phyloP scores from a whole-genome alignment of 495 filamentous ascomycete species.

The Neurospora sp. region DNA sequence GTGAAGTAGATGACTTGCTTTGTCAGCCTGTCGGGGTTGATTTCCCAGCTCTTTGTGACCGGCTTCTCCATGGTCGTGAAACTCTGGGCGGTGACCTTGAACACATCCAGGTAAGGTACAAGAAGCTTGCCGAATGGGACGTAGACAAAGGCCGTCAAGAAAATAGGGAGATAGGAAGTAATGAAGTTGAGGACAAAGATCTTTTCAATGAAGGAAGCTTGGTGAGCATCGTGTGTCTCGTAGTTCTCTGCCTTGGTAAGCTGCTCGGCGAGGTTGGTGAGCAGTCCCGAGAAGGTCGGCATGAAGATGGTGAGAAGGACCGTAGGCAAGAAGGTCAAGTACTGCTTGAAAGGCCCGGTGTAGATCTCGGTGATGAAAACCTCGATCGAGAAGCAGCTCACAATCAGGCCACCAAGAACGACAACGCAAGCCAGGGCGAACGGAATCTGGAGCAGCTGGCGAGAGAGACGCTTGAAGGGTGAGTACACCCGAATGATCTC shows the following conservation, averaged over 20 bases:
- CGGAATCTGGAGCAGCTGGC: constrained; percentile 78
- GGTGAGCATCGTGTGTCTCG: constrained; percentile 67
- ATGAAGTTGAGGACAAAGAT: constrained; percentile 96
- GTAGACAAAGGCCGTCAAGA: constrained; percentile 93
- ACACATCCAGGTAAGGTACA: constrained; percentile 83
- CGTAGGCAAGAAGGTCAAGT: constrained; percentile 81
- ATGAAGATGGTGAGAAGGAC: constrained; percentile 70
- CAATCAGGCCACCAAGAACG: constrained; percentile 71
- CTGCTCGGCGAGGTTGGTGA: constrained; percentile 65
- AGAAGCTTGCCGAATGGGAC: constrained; percentile 84
- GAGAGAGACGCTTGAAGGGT: constrained; percentile 59
- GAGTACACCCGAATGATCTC: constrained; percentile 73
- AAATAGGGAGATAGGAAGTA: constrained; percentile 85
- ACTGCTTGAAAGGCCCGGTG: constrained; percentile 74
- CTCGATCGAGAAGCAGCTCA: constrained; percentile 84
- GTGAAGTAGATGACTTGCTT: constrained; percentile 97
- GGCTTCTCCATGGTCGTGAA: constrained; percentile 66
- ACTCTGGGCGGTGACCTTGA: constrained; percentile 63
- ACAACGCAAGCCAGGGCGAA: constrained; percentile 66
- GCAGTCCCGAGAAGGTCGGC: constrained; percentile 64
- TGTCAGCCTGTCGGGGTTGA: constrained; percentile 73
- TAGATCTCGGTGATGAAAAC: constrained; percentile 95
- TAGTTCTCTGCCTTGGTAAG: constrained; percentile 90
- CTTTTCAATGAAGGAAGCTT: constrained; percentile 75
- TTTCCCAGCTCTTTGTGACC: constrained; percentile 60